A percentile compares a stretch with the other conserved stretches of the same genome.
Evolutionary conservation across 495 filamentous ascomycete genomes (phyloP).

Genomic region (Lasiosphaeria ovina): DNA sequence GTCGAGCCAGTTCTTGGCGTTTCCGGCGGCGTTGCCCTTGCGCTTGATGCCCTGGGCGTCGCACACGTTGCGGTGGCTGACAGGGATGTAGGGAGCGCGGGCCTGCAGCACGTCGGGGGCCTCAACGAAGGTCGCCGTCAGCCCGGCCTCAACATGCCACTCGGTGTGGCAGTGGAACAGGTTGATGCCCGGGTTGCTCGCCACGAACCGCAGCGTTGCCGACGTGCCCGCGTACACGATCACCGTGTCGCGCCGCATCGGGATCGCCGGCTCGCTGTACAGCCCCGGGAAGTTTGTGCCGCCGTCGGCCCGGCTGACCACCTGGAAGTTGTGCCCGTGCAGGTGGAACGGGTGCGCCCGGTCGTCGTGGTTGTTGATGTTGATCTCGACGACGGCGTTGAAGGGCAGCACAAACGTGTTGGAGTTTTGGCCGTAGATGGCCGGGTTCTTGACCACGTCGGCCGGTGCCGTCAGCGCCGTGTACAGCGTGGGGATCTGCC

Average conservation of each 20-base stretch:
- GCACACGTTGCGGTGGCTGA: constrained; percentile 62
- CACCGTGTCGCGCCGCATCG: constrained; percentile 49
- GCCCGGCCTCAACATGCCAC: constrained; percentile 49
- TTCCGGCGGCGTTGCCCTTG: constrained; percentile 74
- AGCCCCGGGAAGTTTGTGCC: constrained; percentile 7
- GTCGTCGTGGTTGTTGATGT: constrained; percentile 66
- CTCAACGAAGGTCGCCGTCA: constrained; percentile 62
- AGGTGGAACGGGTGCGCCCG: constrained; percentile 45
- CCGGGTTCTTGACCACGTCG: constrained; percentile 44
- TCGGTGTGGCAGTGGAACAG: constrained; percentile 56
- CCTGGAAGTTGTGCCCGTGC: constrained; percentile 69
- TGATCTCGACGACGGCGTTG: constrained; percentile 56
- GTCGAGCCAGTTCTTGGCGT: constrained; percentile 61
- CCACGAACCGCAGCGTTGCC: constrained; percentile 41
- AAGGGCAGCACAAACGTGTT: constrained; percentile 52
- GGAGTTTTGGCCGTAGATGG: constrained; percentile 46
- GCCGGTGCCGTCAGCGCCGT: constrained; percentile 47
- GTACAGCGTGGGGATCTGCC: constrained; percentile 60
- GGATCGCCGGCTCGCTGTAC: constrained; percentile 28
- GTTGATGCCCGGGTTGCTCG: constrained; percentile 51
- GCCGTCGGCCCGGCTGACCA: constrained; percentile 42
- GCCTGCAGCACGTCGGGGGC: constrained; percentile 50
- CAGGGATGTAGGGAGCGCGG: constrained; percentile 53
- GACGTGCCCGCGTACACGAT: constrained; percentile 36
- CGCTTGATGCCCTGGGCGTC: constrained; percentile 43